Evolutionary conservation across 345 rosid genomes (phyloP), one percentile per base, ranked within the genome.

Genomic region (Raphanus raphanistrum): DNA sequence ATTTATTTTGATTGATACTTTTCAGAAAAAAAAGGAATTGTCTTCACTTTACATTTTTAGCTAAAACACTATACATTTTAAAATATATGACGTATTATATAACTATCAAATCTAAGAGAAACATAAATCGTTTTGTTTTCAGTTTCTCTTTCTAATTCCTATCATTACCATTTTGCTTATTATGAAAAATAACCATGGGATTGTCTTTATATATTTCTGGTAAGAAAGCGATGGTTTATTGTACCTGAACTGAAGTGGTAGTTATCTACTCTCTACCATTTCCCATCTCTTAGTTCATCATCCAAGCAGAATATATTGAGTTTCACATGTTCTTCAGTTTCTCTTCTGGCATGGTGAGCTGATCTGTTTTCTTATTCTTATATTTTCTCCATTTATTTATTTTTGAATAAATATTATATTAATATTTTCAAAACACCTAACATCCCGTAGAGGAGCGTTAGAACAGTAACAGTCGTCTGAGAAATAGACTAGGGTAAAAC

Each of bases 211-310:
- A 74, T 52, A 10, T 33, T 52, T 64, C 17, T 26, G 63, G 41
- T 74, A 63, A 48, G 76, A 73, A 73, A 73, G 62, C 50, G 76
- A 73, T 73, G 29, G 69, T 31, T 12, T 73, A 29, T 7, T 16
- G 54, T 67, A 15, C 8, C 28, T 33, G 10, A 15, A 13, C 28
- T 33, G 10, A 31, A 48, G 69, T 48, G 48, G 48, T 11, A 17
- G 32, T 41, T 41, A 59, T 21, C 25, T 61, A 63, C 45, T 43
- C 1, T 48, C 28, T 12, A 58, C 63, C 62, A 57, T 9, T 58
- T 26, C 17, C 21, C 55, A 7, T 48, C 55, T 48, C 55, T 41
- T 4, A 45, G 2, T 12, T 13, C 54, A 57, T 25, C 15, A 27
- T 59, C n/a, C 63, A 27, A 27, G 8, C 62, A 27, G 16, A 60